A percentile compares a stretch with the other conserved stretches of the same genome.
These are phyloP conservation scores for Rhodotorula sp. DNA, from an alignment of 1,284 basidiomycete genomes.

Conservation along the genomic window DNA sequence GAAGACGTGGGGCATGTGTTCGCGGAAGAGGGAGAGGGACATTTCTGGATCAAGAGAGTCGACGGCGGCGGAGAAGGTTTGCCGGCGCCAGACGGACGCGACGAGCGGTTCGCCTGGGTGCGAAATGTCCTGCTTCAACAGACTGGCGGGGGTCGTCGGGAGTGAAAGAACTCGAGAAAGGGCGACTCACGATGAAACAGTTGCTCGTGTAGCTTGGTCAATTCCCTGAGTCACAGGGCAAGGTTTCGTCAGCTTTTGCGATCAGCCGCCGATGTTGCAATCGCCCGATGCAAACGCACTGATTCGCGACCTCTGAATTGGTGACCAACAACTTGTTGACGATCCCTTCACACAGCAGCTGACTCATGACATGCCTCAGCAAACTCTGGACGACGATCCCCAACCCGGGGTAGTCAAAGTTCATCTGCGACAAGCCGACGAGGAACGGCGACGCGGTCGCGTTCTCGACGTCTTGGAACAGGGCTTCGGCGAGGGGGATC, in stretches of 20 bases:
- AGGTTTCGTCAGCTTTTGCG: neutral
- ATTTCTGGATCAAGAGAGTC: slow-evolving; percentile 67
- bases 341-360: slow-evolving; percentile 71
- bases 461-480: slow-evolving; percentile 35
- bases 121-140: no score
- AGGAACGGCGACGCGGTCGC: slow-evolving; percentile 34
- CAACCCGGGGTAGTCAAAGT: slow-evolving; percentile 37
- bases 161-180: neutral
- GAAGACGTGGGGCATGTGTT: slow-evolving; percentile 64
- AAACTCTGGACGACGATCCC: slow-evolving; percentile 68
- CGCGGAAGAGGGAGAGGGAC: slow-evolving; percentile 62
- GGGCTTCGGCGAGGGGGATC: slow-evolving; percentile 39
- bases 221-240: slow-evolving; percentile 53
- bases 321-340: slow-evolving; percentile 73
- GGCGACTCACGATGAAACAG: slow-evolving; percentile 65
- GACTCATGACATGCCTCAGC: slow-evolving; percentile 70
- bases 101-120: slow-evolving; percentile 69
- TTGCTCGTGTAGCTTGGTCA: slow-evolving; percentile 77
- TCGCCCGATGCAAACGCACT: neutral
- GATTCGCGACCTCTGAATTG: slow-evolving; percentile 72
- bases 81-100: slow-evolving; percentile 75
- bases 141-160: no score
- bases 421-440: slow-evolving; percentile 25
- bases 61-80: slow-evolving; percentile 76
- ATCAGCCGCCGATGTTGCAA: neutral